These are phyloP conservation scores for Sechiopsis laciniata DNA, from an alignment of 306 rosid species.

Conservation along the genomic window DNA sequence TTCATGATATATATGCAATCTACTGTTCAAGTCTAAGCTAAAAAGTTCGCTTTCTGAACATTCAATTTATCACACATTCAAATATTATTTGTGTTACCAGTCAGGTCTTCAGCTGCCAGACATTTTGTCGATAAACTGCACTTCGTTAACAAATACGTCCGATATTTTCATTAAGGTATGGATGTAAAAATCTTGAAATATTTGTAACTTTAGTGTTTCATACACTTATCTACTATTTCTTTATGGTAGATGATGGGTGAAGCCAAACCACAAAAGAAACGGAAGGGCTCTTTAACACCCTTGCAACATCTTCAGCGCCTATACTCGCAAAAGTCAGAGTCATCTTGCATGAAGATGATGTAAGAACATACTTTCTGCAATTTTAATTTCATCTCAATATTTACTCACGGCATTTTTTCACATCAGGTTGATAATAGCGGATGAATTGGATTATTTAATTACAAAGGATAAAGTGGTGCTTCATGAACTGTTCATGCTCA, in stretches of 20 bases:
- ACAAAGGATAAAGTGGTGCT: conserved; percentile 81
- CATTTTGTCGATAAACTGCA: conserved; percentile 60
- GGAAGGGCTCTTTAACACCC: conserved; percentile 41
- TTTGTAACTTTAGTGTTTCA: not conserved
- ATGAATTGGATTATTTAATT: conserved; percentile 86
- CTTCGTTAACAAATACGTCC: conserved; percentile 59
- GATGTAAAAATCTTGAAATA: conserved; percentile 9
- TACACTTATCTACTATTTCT: conserved; percentile 28
- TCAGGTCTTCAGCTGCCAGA: conserved; percentile 49
- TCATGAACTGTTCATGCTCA: conserved; percentile 92
- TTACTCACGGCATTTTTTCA: conserved; percentile 11
- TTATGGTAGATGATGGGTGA: conserved; percentile 50
- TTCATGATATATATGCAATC: not conserved
- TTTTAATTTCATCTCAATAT: conserved; percentile 18
- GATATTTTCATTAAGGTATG: conserved; percentile 72
- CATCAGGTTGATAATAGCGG: conserved; percentile 67
- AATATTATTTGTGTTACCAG: conserved; percentile 34
- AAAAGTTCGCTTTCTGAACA: not conserved
- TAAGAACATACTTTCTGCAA: conserved; percentile 32
- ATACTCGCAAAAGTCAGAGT: conserved; percentile 54
- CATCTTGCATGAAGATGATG: conserved; percentile 53
- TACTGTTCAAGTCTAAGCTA: not conserved
- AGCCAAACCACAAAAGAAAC: conserved; percentile 36
- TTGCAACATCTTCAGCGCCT: conserved; percentile 66
- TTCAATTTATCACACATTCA: not conserved